Percentiles rank a stretch among this genome's conserved stretches.
These are phyloP conservation scores for Aspergillus nanangensis DNA, from an alignment of 495 filamentous ascomycete species.

Conservation along the genomic window DNA sequence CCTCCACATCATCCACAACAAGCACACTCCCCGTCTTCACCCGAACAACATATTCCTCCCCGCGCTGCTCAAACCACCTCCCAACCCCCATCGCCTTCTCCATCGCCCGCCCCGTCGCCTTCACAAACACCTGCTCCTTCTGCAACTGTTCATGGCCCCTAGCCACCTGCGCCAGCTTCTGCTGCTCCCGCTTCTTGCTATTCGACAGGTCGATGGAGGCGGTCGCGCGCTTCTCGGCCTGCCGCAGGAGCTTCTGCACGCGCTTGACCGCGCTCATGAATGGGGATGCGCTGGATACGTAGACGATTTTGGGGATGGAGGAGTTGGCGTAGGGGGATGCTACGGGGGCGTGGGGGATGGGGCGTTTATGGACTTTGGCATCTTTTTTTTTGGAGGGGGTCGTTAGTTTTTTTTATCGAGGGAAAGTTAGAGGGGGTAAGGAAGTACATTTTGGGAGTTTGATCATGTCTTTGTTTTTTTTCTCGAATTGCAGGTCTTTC, in stretches of 20 bases:
- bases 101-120: slow-evolving; percentile 78
- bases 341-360: slow-evolving; percentile 65
- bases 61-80: slow-evolving; percentile 52
- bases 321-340: slow-evolving; percentile 51
- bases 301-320: slow-evolving; percentile 60
- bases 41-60: slow-evolving; percentile 47
- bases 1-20: slow-evolving; percentile 68
- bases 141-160: slow-evolving; percentile 31
- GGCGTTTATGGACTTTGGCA: slow-evolving; percentile 57
- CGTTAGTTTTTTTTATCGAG: neutral
- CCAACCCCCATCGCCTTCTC: slow-evolving; percentile 62
- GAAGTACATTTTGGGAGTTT: slow-evolving; percentile 34
- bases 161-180: slow-evolving; percentile 34
- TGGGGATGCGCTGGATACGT: slow-evolving; percentile 68
- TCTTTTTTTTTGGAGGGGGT: slow-evolving; percentile 15
- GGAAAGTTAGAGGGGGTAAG: neutral
- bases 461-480: slow-evolving; percentile 34
- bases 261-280: slow-evolving; percentile 83
- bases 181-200: slow-evolving; percentile 35
- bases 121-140: slow-evolving; percentile 62
- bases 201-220: slow-evolving; percentile 32
- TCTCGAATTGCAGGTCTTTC: slow-evolving; percentile 33
- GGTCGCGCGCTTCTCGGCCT: slow-evolving; percentile 57
- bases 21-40: slow-evolving; percentile 61
- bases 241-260: slow-evolving; percentile 63